Evolutionary conservation across 179 eudicot genomes (phyloP).

Genomic region (Spinacia oleracea): DNA sequence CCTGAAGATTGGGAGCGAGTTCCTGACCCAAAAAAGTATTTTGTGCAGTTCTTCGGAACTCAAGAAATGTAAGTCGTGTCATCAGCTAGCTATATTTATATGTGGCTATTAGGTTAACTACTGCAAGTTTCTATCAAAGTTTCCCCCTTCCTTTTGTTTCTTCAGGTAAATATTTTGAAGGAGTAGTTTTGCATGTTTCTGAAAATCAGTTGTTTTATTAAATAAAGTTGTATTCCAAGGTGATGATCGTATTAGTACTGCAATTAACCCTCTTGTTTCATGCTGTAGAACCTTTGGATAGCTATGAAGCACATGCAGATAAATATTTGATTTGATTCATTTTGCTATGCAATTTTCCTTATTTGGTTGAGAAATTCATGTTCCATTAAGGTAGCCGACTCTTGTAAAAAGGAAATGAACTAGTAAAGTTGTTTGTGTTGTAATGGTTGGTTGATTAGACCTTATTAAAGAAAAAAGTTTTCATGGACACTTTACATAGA

Average conservation of each 20-base stretch:
- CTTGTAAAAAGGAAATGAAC: background rate
- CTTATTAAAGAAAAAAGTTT: background rate
- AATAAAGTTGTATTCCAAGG: background rate
- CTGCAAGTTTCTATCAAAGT: background rate
- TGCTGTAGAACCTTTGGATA: background rate
- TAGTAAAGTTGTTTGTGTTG: background rate
- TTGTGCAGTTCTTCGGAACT: constrained; percentile 91
- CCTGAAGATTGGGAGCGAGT: constrained; percentile 81
- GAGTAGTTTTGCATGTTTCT: background rate
- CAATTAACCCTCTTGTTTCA: background rate
- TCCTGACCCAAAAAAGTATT: constrained; percentile 86
- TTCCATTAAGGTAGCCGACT: background rate
- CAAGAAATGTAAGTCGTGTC: constrained; percentile 78
- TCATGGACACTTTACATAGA: background rate
- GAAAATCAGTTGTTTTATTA: constrained; percentile 13
- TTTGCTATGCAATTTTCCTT: background rate
- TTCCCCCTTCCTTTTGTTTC: background rate
- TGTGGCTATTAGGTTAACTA: constrained; percentile 13
- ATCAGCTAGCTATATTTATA: constrained; percentile 14
- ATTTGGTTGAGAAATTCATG: background rate
- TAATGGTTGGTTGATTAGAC: background rate
- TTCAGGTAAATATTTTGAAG: background rate
- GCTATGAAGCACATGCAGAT: background rate
- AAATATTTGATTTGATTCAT: background rate
- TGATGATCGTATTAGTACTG: background rate